Conservation (phyloP, 2,329 filamentous ascomycete genomes). For the Ophiostoma piceae region DNA sequence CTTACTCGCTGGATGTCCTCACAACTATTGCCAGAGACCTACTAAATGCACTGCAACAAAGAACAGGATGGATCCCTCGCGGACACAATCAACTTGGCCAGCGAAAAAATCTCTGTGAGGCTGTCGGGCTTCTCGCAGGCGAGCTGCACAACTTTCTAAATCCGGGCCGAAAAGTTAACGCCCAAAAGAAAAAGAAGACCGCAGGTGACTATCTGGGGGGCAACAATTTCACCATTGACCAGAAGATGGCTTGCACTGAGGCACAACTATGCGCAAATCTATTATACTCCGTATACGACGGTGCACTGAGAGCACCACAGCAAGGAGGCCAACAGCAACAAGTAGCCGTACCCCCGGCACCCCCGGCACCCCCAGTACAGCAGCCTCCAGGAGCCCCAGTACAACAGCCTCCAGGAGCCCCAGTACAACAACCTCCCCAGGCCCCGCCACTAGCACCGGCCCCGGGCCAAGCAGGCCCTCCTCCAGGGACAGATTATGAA, state of each 20-base stretch:
- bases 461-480: no score
- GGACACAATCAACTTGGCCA: neutral
- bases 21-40: neutral
- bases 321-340: neutral
- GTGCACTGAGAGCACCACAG: neutral
- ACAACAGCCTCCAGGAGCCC: neutral
- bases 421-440: neutral
- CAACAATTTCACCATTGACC: neutral
- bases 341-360: neutral
- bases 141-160: neutral
- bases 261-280: neutral
- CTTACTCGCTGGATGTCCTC: neutral
- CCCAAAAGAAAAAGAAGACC: neutral
- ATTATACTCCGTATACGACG: neutral
- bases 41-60: neutral
- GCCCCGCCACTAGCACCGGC: no score
- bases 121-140: neutral
- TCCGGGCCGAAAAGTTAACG: neutral
- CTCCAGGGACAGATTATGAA: no score
- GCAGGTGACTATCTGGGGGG: neutral
- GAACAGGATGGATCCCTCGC: neutral
- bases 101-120: neutral
- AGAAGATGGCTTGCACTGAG: neutral
- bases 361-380: neutral
- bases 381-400: neutral